Evolutionary conservation across 176 grass and related monocot species (phyloP), one percentile per base, ranked within the genome.

Genomic region (Triticum urartu): DNA sequence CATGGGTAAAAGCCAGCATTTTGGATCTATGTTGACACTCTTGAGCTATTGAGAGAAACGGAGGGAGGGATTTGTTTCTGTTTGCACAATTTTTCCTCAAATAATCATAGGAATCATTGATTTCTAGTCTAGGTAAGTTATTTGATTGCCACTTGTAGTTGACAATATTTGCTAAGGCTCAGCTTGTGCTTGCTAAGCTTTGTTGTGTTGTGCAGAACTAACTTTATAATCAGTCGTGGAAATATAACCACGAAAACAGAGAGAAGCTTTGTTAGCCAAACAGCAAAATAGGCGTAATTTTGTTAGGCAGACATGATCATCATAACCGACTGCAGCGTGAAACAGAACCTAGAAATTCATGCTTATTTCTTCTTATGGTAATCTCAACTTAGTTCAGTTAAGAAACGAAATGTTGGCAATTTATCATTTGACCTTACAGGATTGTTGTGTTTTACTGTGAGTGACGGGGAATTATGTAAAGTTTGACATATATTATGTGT

Each of bases 361-460:
- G 54, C 13, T 64, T 47, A 32, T 30, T 14, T 75, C 17, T 75
- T 63, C n/a, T 28, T 47, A 56, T 72, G 20, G 18, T 70, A 69
- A 69, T 69, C 43, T 24, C 48, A 69, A 81, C 48, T 72, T 83
- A 60, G n/a, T 58, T 83, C 33, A 28, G 4, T 24, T 39, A 83
- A 5, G 1, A 18, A 72, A 40, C 69, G 32, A 28, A 18, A 30
- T 71, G 50, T 72, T 4, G 4, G 14, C 13, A 72, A 70, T 58
- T 72, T 47, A 68, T 32, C 43, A 50, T 9, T 28, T 69, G 42
- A 15, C 42, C 42, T 68, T 68, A 48, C 28, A 68, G 28, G 4
- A 25, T 79, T 10, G 6, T 2, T 64, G n/a, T 18, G 14, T 65
- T 80, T 64, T 79, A 17, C 7, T 65, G 36, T 4, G 1, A 80